These are phyloP conservation scores for Dryas alaskensis DNA, from an alignment of 306 rosid species.

Conservation along the genomic window DNA sequence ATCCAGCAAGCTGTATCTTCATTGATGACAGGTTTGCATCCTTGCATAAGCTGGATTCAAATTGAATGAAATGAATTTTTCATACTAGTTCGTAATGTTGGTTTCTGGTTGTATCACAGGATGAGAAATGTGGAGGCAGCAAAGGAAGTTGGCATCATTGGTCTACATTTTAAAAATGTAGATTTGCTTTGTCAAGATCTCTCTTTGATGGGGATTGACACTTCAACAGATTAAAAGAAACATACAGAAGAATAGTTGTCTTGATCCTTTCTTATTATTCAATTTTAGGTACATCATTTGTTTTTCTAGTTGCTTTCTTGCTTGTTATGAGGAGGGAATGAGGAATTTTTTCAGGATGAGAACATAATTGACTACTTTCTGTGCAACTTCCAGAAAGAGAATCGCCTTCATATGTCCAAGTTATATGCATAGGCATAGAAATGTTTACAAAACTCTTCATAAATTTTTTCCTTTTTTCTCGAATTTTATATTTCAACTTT, in stretches of 20 bases:
- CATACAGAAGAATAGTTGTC: not conserved
- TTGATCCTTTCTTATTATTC: not conserved
- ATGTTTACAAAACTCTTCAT: not conserved
- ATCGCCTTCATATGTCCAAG: not conserved
- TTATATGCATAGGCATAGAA: not conserved
- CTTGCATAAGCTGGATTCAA: not conserved
- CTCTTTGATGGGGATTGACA: conserved; percentile 49
- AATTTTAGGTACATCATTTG: not conserved
- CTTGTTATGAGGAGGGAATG: not conserved
- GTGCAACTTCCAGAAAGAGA: not conserved
- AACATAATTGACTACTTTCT: not conserved
- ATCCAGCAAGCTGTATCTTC: conserved; percentile 66
- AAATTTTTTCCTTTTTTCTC: not conserved
- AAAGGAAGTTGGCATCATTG: conserved; percentile 59
- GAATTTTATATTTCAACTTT: too few species aligned
- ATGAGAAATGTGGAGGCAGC: conserved; percentile 75
- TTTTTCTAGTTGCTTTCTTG: not conserved
- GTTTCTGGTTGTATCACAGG: conserved; percentile 31
- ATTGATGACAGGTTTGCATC: conserved; percentile 78
- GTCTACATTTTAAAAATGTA: conserved; percentile 67
- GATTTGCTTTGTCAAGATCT: conserved; percentile 54
- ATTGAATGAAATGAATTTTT: not conserved
- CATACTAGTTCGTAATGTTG: not conserved
- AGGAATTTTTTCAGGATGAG: not conserved
- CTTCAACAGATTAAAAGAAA: conserved; percentile 30